These are phyloP conservation scores for Podospora sp. DNA, from an alignment of 495 filamentous ascomycete genomes.

Conservation along the genomic window DNA sequence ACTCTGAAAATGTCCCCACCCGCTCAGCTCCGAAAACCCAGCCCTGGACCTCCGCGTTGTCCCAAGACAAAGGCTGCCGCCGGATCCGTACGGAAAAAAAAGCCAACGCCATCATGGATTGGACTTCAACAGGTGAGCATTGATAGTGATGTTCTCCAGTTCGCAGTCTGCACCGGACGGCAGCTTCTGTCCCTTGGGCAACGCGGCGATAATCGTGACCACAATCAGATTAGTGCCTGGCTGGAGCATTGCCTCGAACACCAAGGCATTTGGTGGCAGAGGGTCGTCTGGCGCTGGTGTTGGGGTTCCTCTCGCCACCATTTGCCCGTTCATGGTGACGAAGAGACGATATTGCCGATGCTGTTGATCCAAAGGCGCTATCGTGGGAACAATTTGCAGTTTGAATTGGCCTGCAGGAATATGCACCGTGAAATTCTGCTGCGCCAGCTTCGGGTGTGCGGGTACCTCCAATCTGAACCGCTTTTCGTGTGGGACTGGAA, in stretches of 20 bases:
- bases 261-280: constrained; percentile 46
- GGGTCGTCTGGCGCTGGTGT: constrained; percentile 50
- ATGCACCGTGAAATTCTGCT: constrained; percentile 69
- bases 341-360: constrained; percentile 38
- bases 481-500: constrained; percentile 56
- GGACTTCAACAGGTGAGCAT: constrained; percentile 29
- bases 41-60: background rate
- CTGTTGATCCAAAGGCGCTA: constrained; percentile 57
- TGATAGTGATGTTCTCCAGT: constrained; percentile 63
- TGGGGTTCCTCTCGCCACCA: constrained; percentile 57
- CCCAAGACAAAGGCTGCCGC: background rate
- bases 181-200: constrained; percentile 59
- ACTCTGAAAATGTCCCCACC: background rate
- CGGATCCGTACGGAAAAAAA: background rate
- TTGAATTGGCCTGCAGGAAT: constrained; percentile 64
- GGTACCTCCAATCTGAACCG: constrained; percentile 60
- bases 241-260: constrained; percentile 63
- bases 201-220: constrained; percentile 64
- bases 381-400: constrained; percentile 64
- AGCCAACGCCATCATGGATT: constrained; percentile 12
- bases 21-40: background rate
- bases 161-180: constrained; percentile 61
- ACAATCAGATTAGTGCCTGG: constrained; percentile 68
- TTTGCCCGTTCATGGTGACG: constrained; percentile 52
- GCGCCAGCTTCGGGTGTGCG: constrained; percentile 60